A percentile compares a stretch with the other conserved stretches of the same genome.
These are phyloP conservation scores for Penicillium salamii DNA, from an alignment of 495 filamentous ascomycete genomes.

Conservation along the genomic window DNA sequence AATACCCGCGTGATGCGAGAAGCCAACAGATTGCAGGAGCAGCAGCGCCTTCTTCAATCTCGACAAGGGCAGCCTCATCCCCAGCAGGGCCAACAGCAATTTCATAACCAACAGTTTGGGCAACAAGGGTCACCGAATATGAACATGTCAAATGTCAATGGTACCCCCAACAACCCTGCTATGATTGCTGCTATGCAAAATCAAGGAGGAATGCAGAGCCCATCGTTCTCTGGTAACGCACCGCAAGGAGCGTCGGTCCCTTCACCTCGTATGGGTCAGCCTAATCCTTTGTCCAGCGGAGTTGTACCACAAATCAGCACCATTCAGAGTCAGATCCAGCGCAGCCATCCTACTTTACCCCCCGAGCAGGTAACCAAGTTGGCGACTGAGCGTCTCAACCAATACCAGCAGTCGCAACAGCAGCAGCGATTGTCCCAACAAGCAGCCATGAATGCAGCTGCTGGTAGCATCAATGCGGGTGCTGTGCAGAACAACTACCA, in stretches of 20 bases:
- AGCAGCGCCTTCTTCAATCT: conserved; percentile 64
- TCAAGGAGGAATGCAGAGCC: conserved; percentile 47
- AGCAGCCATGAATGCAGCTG: conserved; percentile 65
- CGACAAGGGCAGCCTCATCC: conserved; percentile 53
- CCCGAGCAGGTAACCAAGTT: conserved; percentile 59
- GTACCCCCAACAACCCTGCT: conserved; percentile 51
- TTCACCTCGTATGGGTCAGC: conserved; percentile 51
- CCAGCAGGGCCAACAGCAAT: conserved; percentile 40
- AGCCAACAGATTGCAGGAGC: conserved; percentile 62
- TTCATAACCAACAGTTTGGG: conserved; percentile 40
- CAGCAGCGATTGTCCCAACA: conserved; percentile 51
- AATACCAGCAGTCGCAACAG: conserved; percentile 51
- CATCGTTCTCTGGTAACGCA: conserved; percentile 44
- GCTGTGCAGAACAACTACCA: conserved; percentile 39
- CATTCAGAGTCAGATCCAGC: conserved; percentile 49
- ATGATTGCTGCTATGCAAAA: conserved; percentile 54
- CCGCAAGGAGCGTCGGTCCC: conserved; percentile 46
- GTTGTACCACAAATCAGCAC: conserved; percentile 52
- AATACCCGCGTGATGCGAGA: conserved; percentile 55
- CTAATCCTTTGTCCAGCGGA: conserved; percentile 51
- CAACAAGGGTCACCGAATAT: conserved; percentile 44
- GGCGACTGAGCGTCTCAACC: conserved; percentile 57
- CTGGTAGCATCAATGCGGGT: conserved; percentile 44
- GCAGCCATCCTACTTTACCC: conserved; percentile 53
- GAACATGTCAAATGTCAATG: conserved; percentile 47